phyloP scores from a whole-genome alignment of 2,329 filamentous ascomycete genomes.

The Lachnellula arida region DNA sequence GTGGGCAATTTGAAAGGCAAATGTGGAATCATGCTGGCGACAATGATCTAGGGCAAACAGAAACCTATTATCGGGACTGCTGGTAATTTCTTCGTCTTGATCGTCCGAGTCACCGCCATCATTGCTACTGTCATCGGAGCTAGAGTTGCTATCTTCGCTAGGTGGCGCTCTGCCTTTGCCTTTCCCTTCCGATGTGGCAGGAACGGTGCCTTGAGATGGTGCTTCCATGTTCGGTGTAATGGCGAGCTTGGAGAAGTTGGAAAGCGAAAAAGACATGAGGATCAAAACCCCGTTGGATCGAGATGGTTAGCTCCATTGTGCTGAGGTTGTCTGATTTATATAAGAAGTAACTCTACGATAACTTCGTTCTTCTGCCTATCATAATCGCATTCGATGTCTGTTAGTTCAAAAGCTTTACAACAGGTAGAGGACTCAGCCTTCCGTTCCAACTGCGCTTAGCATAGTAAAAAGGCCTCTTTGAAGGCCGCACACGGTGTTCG shows the following conservation, averaged over 20 bases:
- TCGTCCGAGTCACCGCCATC: slow-evolving; percentile 6
- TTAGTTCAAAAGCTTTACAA: slow-evolving; percentile 20
- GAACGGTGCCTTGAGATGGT: slow-evolving; percentile 13
- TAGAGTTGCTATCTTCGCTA: slow-evolving; percentile 6
- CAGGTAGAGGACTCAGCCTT: slow-evolving; percentile 21
- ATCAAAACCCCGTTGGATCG: slow-evolving; percentile 9
- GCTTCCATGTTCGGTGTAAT: slow-evolving; percentile 26
- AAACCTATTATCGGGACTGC: neutral
- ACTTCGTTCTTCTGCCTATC: slow-evolving; percentile 20
- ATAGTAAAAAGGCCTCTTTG: slow-evolving; percentile 10
- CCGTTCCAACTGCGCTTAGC: slow-evolving; percentile 16
- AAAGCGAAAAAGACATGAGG: slow-evolving; percentile 27
- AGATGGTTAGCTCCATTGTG: slow-evolving; percentile 16
- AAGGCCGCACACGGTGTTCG: slow-evolving; percentile 15
- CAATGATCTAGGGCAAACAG: slow-evolving; percentile 25
- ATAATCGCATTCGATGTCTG: slow-evolving; percentile 9
- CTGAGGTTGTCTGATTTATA: slow-evolving; percentile 21
- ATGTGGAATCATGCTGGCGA: slow-evolving; percentile 17
- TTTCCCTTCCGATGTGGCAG: slow-evolving; percentile 10
- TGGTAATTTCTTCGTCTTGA: neutral
- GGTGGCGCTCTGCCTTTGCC: slow-evolving; percentile 18
- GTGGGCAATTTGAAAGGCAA: slow-evolving; percentile 28
- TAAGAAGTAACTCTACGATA: slow-evolving; percentile 11
- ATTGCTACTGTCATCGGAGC: slow-evolving; percentile 4
- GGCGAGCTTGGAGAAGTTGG: slow-evolving; percentile 29